These are phyloP conservation scores for Hamamelis virginiana DNA, from an alignment of 164 flowering plant species.

Conservation along the genomic window DNA sequence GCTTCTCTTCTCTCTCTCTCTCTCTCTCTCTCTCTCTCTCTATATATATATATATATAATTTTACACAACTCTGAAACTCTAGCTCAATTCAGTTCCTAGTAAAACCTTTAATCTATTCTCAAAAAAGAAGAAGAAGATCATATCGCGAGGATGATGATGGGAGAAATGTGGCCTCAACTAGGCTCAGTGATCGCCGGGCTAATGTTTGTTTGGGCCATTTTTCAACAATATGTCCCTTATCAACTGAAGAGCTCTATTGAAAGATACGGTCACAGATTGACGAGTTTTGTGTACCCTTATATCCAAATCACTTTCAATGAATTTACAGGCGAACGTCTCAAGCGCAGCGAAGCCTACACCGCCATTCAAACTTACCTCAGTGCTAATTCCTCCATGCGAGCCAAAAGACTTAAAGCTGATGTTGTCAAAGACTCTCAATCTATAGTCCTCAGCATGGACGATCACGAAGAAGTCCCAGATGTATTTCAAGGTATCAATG, in stretches of 20 bases:
- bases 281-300: constrained; percentile 8
- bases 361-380: constrained; percentile 9
- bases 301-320: constrained; percentile 18
- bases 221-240: constrained; percentile 5
- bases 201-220: constrained; percentile 10
- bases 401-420: constrained; percentile 15
- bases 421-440: not conserved
- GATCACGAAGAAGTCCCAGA: constrained; percentile 16
- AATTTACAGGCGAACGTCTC: constrained; percentile 8
- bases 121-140: too few relatives aligned
- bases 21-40: too few relatives aligned
- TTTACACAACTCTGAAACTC: too few relatives aligned
- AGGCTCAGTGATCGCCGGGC: not conserved
- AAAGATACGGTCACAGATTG: not conserved
- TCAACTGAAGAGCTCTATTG: not conserved
- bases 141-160: too few relatives aligned
- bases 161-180: constrained; percentile 7
- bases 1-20: too few relatives aligned
- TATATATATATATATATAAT: too few relatives aligned
- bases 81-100: too few relatives aligned
- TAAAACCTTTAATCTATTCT: too few relatives aligned
- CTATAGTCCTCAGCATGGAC: constrained; percentile 11
- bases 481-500: constrained; percentile 6
- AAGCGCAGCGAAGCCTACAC: constrained; percentile 12
- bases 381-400: not conserved